phyloP scores from a whole-genome alignment of 768 basidiomycete genomes.

The Grammothele lineata region DNA sequence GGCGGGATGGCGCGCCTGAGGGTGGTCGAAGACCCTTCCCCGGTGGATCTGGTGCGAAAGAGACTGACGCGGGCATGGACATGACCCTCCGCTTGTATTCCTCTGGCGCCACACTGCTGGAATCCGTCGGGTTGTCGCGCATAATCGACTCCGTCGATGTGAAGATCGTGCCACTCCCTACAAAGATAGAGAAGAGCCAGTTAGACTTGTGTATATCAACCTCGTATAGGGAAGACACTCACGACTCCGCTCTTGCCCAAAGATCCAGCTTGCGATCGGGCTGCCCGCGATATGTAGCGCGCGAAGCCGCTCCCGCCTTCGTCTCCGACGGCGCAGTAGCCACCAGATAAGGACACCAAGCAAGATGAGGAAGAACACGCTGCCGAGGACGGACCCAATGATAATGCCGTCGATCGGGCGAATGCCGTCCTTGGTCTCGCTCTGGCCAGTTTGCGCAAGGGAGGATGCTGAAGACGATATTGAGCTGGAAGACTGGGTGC shows the following conservation, averaged over 20 bases:
- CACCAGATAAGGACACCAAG: constrained; percentile 7
- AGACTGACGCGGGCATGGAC: constrained; percentile 1
- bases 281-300: constrained; percentile 7
- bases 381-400: constrained; percentile 13
- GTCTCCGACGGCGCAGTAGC: constrained; percentile 2
- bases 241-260: constrained; percentile 5
- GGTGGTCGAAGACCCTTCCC: too few relatives aligned
- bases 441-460: background rate
- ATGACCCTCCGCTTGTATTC: background rate
- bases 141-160: constrained; percentile 23
- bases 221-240: background rate
- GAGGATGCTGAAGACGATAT: background rate
- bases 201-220: too few relatives aligned
- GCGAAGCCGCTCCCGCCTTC: constrained; percentile 1
- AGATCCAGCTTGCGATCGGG: constrained; percentile 20
- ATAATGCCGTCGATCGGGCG: constrained; percentile 5
- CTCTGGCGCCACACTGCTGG: constrained; percentile 2
- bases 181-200: too few relatives aligned
- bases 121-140: constrained; percentile 21
- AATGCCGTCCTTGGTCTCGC: background rate
- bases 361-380: constrained; percentile 6
- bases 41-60: background rate
- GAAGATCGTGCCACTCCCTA: constrained; percentile 12
- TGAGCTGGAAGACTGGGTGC: constrained; percentile 31
- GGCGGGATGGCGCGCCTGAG: too few relatives aligned